phyloP scores from a whole-genome alignment of 2,329 filamentous ascomycete genomes.

The Phaeosphaeria sp. region DNA sequence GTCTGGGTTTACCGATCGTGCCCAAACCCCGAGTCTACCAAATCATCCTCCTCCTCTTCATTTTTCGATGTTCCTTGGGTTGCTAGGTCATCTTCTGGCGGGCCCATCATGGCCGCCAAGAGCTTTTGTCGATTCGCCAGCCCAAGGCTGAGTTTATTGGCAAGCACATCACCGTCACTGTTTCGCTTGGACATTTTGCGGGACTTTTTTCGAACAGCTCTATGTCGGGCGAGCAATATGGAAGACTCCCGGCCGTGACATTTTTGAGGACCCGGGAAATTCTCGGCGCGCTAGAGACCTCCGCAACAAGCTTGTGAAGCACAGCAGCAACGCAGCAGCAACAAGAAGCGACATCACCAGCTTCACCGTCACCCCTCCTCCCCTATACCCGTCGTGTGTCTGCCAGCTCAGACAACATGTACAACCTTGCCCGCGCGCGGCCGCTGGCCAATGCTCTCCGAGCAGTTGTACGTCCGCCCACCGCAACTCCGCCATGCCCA shows the following conservation, averaged over 20 bases:
- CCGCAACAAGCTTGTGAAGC: slow-evolving; percentile 37
- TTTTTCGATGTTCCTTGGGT: slow-evolving; percentile 50
- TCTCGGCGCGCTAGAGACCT: slow-evolving; percentile 41
- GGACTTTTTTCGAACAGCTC: slow-evolving; percentile 8
- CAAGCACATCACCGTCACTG: slow-evolving; percentile 60
- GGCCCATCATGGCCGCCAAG: slow-evolving; percentile 64
- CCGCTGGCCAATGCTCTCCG: slow-evolving; percentile 81
- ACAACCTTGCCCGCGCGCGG: slow-evolving; percentile 79
- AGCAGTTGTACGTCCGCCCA: slow-evolving; percentile 68
- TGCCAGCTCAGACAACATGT: slow-evolving; percentile 68
- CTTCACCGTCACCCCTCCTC: slow-evolving; percentile 27
- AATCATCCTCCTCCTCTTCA: slow-evolving; percentile 59
- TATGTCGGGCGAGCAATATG: slow-evolving; percentile 16
- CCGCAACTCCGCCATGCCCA: slow-evolving; percentile 18
- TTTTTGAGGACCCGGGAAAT: slow-evolving; percentile 37
- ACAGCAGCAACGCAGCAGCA: slow-evolving; percentile 27
- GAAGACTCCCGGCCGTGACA: slow-evolving; percentile 34
- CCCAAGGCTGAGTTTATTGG: slow-evolving; percentile 61
- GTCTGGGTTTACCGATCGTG: slow-evolving; percentile 58
- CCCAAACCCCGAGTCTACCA: slow-evolving; percentile 60
- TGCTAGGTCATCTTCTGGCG: slow-evolving; percentile 49
- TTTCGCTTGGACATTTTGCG: slow-evolving; percentile 43
- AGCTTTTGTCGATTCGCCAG: slow-evolving; percentile 62
- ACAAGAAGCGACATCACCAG: slow-evolving; percentile 30
- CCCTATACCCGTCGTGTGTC: slow-evolving; percentile 30